A percentile compares a stretch with the other conserved stretches of the same genome.
phyloP scores from a whole-genome alignment of 345 rosid genomes.

The Lepidium didymum region DNA sequence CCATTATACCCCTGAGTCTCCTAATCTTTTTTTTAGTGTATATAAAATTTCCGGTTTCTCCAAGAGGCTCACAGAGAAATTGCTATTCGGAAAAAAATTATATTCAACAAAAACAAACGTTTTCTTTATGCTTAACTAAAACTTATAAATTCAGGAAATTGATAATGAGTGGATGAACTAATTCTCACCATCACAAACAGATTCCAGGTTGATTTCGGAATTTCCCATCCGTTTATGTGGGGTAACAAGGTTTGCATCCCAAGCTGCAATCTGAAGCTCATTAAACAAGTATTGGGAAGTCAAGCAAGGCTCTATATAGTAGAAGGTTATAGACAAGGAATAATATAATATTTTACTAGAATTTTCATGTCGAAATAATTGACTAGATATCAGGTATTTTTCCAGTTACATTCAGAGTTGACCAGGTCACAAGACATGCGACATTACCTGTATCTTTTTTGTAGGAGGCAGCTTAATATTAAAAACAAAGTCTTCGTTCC shows the following conservation, averaged over 20 bases:
- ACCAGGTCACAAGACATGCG: not conserved
- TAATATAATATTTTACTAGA: not conserved
- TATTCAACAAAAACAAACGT: not conserved
- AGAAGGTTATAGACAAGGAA: not conserved
- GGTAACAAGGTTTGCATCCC: conserved; percentile 97
- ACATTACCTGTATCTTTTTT: conserved; percentile 62
- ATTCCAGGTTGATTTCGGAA: conserved; percentile 48
- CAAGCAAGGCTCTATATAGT: not conserved
- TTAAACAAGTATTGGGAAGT: conserved; percentile 2
- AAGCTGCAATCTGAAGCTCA: conserved; percentile 76
- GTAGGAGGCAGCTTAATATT: conserved; percentile 51
- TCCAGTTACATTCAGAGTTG: not conserved
- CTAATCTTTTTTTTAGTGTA: not conserved
- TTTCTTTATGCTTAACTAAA: not conserved
- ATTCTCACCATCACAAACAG: conserved; percentile 69
- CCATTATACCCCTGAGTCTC: not conserved
- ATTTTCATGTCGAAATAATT: not conserved
- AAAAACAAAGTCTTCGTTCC: conserved; percentile 77
- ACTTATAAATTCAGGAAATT: not conserved
- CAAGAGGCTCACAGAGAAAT: not conserved
- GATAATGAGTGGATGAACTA: not conserved
- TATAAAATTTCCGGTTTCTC: not conserved
- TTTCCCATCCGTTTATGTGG: conserved; percentile 99
- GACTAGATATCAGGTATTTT: not conserved
- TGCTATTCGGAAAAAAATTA: not conserved